These are phyloP conservation scores for Hericium rajendrae DNA, from an alignment of 768 basidiomycete genomes.

Conservation along the genomic window DNA sequence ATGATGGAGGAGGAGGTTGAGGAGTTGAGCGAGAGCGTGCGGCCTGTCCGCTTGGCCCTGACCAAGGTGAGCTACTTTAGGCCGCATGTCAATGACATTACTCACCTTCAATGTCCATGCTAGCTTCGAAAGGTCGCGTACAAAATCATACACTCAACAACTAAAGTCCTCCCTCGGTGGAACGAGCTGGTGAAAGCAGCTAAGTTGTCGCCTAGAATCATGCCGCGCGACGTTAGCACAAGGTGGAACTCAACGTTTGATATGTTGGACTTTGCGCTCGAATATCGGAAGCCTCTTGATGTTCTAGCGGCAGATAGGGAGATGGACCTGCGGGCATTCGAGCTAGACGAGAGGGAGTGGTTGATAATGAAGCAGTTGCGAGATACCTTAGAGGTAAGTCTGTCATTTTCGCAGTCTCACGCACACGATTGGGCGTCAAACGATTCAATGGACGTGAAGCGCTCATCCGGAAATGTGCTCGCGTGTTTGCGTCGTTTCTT, in stretches of 20 bases:
- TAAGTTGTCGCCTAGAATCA: neutral
- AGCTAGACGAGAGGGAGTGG: neutral
- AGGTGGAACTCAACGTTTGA: neutral
- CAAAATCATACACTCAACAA: neutral
- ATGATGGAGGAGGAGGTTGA: conserved; percentile 9
- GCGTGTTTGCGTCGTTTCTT: too few species aligned
- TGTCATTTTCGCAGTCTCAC: too few species aligned
- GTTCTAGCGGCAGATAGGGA: neutral
- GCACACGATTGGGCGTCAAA: too few species aligned
- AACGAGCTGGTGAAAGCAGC: neutral
- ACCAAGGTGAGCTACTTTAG: conserved; percentile 21
- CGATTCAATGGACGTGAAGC: too few species aligned
- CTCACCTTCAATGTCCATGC: neutral
- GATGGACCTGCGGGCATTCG: neutral
- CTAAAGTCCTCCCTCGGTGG: neutral
- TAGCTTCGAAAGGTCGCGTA: neutral
- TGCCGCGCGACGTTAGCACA: neutral
- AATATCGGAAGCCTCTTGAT: neutral
- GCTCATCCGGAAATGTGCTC: too few species aligned
- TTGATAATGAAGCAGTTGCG: too few species aligned
- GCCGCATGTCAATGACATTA: neutral
- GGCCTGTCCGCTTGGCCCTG: conserved; percentile 20
- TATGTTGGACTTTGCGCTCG: neutral
- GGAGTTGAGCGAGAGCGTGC: conserved; percentile 11
- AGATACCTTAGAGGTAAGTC: too few species aligned